Evolutionary conservation across 2,329 filamentous ascomycete species (phyloP), one percentile per base, ranked within the genome.

Genomic region (Mycogone perniciosa): DNA sequence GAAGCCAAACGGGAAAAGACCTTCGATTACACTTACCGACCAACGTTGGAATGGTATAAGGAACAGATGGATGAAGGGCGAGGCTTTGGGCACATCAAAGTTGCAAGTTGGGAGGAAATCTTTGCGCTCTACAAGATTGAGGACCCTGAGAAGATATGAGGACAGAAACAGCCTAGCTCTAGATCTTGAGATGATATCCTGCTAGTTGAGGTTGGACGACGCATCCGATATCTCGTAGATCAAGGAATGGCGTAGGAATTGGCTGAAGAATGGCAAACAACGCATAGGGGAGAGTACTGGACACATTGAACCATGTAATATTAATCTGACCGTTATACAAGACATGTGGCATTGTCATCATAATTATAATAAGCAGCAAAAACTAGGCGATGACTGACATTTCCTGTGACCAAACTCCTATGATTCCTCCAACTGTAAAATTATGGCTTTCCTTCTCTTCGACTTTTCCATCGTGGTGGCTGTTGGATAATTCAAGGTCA

Each of bases 1-100:
- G 44, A 44, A 13, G 52, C 31, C 26, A 42, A 30, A 13, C 30
- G 43, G 8, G 38, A 31, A 29, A 48, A 45, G 11, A 41, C 56
- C 34, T 54, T 54, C 5, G 46, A 59, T 29, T 79, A 71, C 57
- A 59, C 59, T 11, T 81, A 75, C 56, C 60, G 59, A 39, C 70
- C 75, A 7, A 82, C 79, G 2, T 53, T 66, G 53, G 63, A 73
- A 4, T 82, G 80, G 80, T 82, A 82, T 55, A 56, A 57, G 4
- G 65, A 72, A 35, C 74, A 78, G 54, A 57, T 66, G 27, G 59
- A 60, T 1, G 75, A 77, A 57, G 76, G 75, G 2, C 69, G 77
- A 20, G 72, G 70, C 1, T 78, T 69, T 49, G 72, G 73, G 46
- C 77, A 81, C 54, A 64, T 82, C 4, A 58, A 63, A 4, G 71